Evolutionary conservation across 2,329 filamentous ascomycete genomes (phyloP).

Genomic region (Triangularia setosa): DNA sequence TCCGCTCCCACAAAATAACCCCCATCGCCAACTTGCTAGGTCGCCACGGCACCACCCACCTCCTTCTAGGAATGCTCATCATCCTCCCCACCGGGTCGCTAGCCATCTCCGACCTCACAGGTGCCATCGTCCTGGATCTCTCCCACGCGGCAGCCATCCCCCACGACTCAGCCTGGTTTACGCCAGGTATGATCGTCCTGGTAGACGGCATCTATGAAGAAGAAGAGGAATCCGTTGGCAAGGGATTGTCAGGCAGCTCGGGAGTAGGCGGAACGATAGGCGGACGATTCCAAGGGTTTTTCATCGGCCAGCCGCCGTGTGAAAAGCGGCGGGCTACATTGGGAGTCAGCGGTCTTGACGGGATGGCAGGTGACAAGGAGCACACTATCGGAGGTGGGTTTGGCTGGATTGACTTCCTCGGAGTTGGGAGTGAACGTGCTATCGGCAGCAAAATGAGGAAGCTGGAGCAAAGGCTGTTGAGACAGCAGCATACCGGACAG

Average conservation of each 20-base stretch:
- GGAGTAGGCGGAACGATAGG: conserved; percentile 88
- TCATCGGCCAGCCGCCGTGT: conserved; percentile 85
- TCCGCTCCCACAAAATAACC: conserved; percentile 80
- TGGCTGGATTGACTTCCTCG: conserved; percentile 96
- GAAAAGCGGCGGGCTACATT: conserved; percentile 78
- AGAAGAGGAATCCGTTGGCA: conserved; percentile 68
- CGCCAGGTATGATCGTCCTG: conserved; percentile 92
- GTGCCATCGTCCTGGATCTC: conserved; percentile 81
- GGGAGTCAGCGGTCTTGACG: conserved; percentile 60
- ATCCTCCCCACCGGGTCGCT: conserved; percentile 77
- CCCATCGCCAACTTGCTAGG: conserved; percentile 74
- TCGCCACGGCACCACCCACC: conserved; percentile 76
- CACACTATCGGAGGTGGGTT: conserved; percentile 74
- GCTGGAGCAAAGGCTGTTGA: conserved; percentile 66
- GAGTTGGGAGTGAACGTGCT: conserved; percentile 83
- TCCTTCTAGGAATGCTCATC: conserved; percentile 79
- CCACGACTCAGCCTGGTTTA: conserved; percentile 84
- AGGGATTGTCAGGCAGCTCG: conserved; percentile 68
- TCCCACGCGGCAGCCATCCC: conserved; percentile 77
- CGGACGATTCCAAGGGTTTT: conserved; percentile 87
- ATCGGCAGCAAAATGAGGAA: conserved; percentile 78
- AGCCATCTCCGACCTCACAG: conserved; percentile 80
- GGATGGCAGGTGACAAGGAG: conserved; percentile 42
- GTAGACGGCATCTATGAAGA: conserved; percentile 97
- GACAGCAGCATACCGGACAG: conserved; percentile 4